These are phyloP conservation scores for Diutina sp. DNA, from an alignment of 1,139 yeast species.

Conservation along the genomic window DNA sequence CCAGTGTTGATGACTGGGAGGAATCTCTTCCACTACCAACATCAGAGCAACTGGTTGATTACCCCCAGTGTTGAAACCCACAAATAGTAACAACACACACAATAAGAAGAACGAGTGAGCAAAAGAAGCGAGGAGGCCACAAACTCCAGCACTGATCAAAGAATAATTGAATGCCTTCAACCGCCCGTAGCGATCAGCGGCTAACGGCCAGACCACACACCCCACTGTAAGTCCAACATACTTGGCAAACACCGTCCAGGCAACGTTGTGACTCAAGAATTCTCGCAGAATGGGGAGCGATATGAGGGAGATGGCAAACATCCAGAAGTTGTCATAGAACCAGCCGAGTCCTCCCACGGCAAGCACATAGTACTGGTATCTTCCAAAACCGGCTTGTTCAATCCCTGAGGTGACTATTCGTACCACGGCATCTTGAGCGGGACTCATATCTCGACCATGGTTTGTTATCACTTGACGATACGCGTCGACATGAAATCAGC, in stretches of 20 bases:
- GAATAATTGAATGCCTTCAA: not conserved
- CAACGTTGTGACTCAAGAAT: conserved; percentile 5
- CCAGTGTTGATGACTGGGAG: conserved; percentile 1
- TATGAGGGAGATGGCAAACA: conserved; percentile 1
- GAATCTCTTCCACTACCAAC: conserved; percentile 1
- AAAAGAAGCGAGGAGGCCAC: not conserved
- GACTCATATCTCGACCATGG: not conserved
- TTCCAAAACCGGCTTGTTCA: not conserved
- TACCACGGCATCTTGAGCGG: not conserved
- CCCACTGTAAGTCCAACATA: conserved; percentile 5
- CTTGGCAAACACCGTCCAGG: conserved; percentile 6
- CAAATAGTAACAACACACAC: not conserved
- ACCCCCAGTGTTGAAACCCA: conserved; percentile 1
- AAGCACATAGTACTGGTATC: not conserved
- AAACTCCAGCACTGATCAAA: not conserved
- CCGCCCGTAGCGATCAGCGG: not conserved
- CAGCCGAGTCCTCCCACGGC: not conserved
- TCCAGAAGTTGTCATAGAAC: conserved; percentile 2
- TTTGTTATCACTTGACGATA: not conserved
- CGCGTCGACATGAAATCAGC: not conserved
- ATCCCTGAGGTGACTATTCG: not conserved
- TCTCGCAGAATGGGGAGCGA: conserved; percentile 5
- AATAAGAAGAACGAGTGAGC: not conserved
- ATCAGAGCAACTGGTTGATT: conserved; percentile 1
- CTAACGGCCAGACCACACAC: not conserved